Base-by-base conservation (phyloP, 768 basidiomycete genomes). In the Tephrocybe sp. region DNA sequence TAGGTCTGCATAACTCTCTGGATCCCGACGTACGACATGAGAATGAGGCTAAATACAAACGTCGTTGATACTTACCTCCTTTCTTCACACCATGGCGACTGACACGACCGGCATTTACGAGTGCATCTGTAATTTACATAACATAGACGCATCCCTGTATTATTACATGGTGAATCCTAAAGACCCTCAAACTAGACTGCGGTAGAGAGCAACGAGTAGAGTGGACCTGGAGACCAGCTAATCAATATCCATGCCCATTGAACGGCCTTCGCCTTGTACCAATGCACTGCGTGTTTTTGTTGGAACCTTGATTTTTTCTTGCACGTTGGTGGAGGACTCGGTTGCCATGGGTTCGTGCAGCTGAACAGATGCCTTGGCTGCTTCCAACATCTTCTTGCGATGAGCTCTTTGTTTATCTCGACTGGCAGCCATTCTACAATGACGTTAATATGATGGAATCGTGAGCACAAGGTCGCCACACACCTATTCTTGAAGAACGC, bases 401-500 rank as follows among this genome's bases (percentile, higher is more conserved):
- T 89, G 84, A 7, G 82, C 76, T 47, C 80, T 84, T 56, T 86
- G 82, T 66, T 87, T 92, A 66, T 90, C 85, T 55, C 84, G 82
- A 61, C 86, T 86, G 55, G 78, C 79, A 13, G 87, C 84, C 93
- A 97, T 95, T 63, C 93, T 96, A 60, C 19, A 53, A 26, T 7
- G 34, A 44, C n/a, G 41, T 52, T 21, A 2, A 27, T 30, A 32
- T 49, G 48, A 28, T 45, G 8, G 45, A 21, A 13, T n/a, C 8
- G 31, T n/a, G 32, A 24, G 18, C 15, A 37, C n/a, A 16, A 4
- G 2, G n/a, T 4, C 27, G 8, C 22, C 52, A 62, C 73, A 52
- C 50, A 83, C 87, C 89, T 82, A 75, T 90, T 90, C 73, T 93
- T 98, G 86, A 87, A 98, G 82, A 98, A 98, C 18, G 89, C 92